Percentiles rank a stretch among this genome's conserved stretches.
Conservation (phyloP, 345 rosid genomes). For the Turnera subulata region DNA sequence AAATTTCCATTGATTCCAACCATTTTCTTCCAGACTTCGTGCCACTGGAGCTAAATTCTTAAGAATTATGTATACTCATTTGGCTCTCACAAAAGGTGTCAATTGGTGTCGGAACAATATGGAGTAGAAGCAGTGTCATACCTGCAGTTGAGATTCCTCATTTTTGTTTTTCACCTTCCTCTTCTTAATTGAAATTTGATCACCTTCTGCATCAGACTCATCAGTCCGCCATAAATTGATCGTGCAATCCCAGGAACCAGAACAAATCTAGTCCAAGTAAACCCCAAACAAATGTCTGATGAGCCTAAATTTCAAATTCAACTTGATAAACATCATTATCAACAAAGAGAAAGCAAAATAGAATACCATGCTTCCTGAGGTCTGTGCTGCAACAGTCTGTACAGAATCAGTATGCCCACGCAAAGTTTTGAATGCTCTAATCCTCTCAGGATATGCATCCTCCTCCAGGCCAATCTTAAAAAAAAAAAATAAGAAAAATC, state of each 20-base stretch:
- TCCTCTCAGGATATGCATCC: conserved; percentile 35
- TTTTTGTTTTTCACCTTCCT: conserved; percentile 66
- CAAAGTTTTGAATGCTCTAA: conserved; percentile 70
- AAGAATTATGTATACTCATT: too few relatives aligned
- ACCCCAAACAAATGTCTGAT: conserved; percentile 12
- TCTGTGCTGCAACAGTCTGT: conserved; percentile 65
- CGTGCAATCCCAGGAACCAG: conserved; percentile 94
- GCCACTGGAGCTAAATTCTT: too few relatives aligned
- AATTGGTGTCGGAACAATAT: too few relatives aligned
- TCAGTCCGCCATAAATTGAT: conserved; percentile 74
- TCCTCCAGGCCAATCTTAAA: conserved; percentile 51
- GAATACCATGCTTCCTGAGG: conserved; percentile 66
- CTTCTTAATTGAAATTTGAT: conserved; percentile 65
- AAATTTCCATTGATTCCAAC: too few relatives aligned
- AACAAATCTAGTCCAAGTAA: conserved; percentile 52
- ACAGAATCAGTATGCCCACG: conserved; percentile 87
- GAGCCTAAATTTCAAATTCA: conserved; percentile 2
- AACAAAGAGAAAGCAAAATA: conserved; percentile 12
- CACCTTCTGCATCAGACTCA: conserved; percentile 46
- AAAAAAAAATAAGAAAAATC: conserved; percentile 11
- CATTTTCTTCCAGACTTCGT: too few relatives aligned
- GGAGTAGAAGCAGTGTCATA: too few relatives aligned
- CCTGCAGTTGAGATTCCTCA: conserved; percentile 73
- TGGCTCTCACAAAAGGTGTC: background rate
- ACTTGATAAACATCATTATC: background rate